Percentiles rank a stretch among this genome's conserved stretches.
These are phyloP conservation scores for Alectoria sarmentosa DNA, from an alignment of 495 filamentous ascomycete genomes.

Conservation along the genomic window DNA sequence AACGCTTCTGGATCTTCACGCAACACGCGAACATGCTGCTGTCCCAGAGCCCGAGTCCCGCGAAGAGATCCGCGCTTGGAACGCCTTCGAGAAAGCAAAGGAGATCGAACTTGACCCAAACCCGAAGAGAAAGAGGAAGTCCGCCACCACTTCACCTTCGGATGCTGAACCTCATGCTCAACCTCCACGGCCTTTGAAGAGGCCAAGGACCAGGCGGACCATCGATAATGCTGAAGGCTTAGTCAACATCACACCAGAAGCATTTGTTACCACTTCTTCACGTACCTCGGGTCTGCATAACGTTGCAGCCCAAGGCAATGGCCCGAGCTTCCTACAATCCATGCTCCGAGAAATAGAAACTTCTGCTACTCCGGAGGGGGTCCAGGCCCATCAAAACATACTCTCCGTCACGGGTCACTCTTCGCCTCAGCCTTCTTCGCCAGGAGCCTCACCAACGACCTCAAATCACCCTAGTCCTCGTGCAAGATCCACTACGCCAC, in stretches of 20 bases:
- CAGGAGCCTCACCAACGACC: constrained; percentile 61
- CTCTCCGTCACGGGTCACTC: constrained; percentile 40
- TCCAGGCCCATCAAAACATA: constrained; percentile 39
- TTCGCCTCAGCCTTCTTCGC: constrained; percentile 58
- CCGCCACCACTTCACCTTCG: constrained; percentile 65
- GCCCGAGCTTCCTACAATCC: constrained; percentile 68
- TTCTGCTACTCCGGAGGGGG: constrained; percentile 50
- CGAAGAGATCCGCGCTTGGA: constrained; percentile 82
- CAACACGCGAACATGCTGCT: constrained; percentile 37
- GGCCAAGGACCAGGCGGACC: constrained; percentile 62
- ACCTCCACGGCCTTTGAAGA: constrained; percentile 60
- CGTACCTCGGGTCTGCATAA: constrained; percentile 20
- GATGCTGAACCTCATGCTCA: constrained; percentile 48
- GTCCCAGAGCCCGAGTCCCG: constrained; percentile 58
- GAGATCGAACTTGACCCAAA: constrained; percentile 51
- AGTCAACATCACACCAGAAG: constrained; percentile 34
- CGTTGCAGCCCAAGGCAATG: constrained; percentile 33
- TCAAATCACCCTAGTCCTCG: constrained; percentile 63
- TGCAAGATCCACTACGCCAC: constrained; percentile 65
- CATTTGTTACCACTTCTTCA: constrained; percentile 23
- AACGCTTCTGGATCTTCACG: constrained; percentile 41
- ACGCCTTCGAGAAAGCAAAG: constrained; percentile 75
- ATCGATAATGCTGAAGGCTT: constrained; percentile 46
- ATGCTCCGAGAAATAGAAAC: constrained; percentile 82
- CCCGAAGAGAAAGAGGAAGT: constrained; percentile 66